A percentile compares a stretch with the other conserved stretches of the same genome.
These are phyloP conservation scores for Exophiala oligosperma DNA, from an alignment of 2,329 filamentous ascomycete genomes.

Conservation along the genomic window DNA sequence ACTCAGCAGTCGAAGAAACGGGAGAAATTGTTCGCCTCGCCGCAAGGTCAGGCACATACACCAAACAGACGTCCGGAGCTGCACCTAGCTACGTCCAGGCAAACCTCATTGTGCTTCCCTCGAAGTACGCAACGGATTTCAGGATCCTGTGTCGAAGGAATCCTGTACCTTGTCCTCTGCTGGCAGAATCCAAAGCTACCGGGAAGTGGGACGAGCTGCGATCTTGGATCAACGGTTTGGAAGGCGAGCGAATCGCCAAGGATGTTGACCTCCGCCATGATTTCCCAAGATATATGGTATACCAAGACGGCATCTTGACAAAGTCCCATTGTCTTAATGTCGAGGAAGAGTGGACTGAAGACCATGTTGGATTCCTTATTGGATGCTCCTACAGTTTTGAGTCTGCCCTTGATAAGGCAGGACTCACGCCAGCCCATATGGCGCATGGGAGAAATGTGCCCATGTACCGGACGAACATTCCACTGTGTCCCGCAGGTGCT, in stretches of 20 bases:
- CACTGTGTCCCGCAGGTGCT: constrained; percentile 58
- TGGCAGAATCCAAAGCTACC: constrained; percentile 51
- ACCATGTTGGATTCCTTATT: constrained; percentile 64
- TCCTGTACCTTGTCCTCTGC: constrained; percentile 62
- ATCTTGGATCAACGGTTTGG: constrained; percentile 37
- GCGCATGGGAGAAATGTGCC: constrained; percentile 53
- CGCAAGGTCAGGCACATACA: constrained; percentile 18
- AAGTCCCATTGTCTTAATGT: constrained; percentile 47
- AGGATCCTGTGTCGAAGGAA: constrained; percentile 60
- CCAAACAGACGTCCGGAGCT: constrained; percentile 53
- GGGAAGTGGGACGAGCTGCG: constrained; percentile 47
- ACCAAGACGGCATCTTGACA: constrained; percentile 48
- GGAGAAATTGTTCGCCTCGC: constrained; percentile 23
- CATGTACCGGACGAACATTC: constrained; percentile 62
- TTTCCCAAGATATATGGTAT: constrained; percentile 60
- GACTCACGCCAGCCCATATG: constrained; percentile 55
- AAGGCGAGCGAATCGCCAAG: constrained; percentile 36
- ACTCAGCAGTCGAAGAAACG: constrained; percentile 7
- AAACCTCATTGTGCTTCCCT: constrained; percentile 62
- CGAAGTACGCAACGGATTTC: constrained; percentile 59
- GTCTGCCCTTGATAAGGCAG: constrained; percentile 52
- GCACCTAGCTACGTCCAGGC: constrained; percentile 60
- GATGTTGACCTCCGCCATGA: constrained; percentile 60
- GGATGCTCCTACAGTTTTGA: constrained; percentile 68
- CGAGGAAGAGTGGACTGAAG: constrained; percentile 52